Base-by-base conservation (phyloP, 208 protist genomes). In the Leishmania lainsoni region DNA sequence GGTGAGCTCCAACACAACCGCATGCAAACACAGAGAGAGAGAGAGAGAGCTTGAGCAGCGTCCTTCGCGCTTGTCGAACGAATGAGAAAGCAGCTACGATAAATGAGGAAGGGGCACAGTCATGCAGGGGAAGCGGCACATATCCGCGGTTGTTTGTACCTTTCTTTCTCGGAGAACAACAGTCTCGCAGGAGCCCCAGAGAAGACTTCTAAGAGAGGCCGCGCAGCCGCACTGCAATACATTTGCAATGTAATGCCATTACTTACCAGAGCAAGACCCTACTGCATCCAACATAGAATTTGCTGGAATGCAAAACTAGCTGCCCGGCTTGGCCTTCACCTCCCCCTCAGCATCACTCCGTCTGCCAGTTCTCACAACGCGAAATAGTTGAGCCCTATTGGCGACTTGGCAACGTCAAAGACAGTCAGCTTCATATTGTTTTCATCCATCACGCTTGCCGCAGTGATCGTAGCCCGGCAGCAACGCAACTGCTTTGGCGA, bases 391-490 rank as follows among this genome's bases (percentile, higher is more conserved):
- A 76, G 32, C 17, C 65, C 70, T 29, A 70, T 58, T 61, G 26
- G 20, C 42, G 39, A 35, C 75, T 71, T 79, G 26, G 66, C 75
- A 14, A 98, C 86, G 52, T 98, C 91, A 78, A 99, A 99, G 5
- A 98, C 94, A 63, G 80, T 90, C 70, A 98, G 84, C 26, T 99
- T 98, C 12, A 98, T 99, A 80, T 99, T 98, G 74, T 99, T 93
- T 61, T 91, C 59, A 71, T 97, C 84, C 12, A 99, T 95, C 75
- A 83, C 85, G 52, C 79, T 39, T 49, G 78, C 69, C 16, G 91
- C 97, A 8, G 97, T 99, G 5, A 98, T 77, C 48, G 97, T 96
- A 5, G 98, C 81, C 14, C 51, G 79, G 86, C 96, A 98, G n/a
- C 56, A 16, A 29, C 95, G 54, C 45, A 99, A 65, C 45, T 99